Conservation (phyloP, 83 land plant genomes). For the Picea abies region DNA sequence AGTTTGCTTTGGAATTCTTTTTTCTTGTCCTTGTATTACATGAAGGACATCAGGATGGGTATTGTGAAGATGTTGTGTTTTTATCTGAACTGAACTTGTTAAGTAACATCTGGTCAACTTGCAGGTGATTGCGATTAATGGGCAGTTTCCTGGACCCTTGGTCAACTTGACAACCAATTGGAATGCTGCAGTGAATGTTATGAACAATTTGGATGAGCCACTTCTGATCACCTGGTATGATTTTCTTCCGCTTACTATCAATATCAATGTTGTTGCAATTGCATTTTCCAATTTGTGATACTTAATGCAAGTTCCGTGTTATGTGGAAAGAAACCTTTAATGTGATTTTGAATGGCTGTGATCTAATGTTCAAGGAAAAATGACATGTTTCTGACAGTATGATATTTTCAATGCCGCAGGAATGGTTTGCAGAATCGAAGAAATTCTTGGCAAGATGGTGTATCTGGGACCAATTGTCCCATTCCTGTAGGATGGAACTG, state of each 20-base stretch:
- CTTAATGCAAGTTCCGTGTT: too few species aligned
- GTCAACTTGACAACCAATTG: slow-evolving; percentile 69
- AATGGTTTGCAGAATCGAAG: slow-evolving; percentile 60
- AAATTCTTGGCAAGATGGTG: slow-evolving; percentile 83
- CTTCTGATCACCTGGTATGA: slow-evolving; percentile 76
- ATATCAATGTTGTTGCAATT: neutral
- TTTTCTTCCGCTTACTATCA: neutral
- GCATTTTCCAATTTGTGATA: neutral
- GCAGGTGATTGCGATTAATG: slow-evolving; percentile 77
- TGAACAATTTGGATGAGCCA: slow-evolving; percentile 71
- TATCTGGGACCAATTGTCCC: slow-evolving; percentile 72
- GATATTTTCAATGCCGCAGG: neutral
- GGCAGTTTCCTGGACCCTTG: slow-evolving; percentile 76
- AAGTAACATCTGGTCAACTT: neutral
- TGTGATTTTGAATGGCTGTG: too few species aligned
- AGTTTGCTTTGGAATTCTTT: neutral
- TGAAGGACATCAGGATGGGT: neutral
- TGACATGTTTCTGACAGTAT: too few species aligned
- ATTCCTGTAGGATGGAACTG: slow-evolving; percentile 65
- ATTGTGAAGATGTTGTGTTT: neutral
- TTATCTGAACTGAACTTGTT: neutral
- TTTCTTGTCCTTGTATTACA: neutral
- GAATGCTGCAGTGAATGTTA: slow-evolving; percentile 62
- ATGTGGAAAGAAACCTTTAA: too few species aligned
- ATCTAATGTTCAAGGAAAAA: too few species aligned